Base-by-base conservation (phyloP, 2,329 filamentous ascomycete genomes). In the Chaetomium strumarium region DNA sequence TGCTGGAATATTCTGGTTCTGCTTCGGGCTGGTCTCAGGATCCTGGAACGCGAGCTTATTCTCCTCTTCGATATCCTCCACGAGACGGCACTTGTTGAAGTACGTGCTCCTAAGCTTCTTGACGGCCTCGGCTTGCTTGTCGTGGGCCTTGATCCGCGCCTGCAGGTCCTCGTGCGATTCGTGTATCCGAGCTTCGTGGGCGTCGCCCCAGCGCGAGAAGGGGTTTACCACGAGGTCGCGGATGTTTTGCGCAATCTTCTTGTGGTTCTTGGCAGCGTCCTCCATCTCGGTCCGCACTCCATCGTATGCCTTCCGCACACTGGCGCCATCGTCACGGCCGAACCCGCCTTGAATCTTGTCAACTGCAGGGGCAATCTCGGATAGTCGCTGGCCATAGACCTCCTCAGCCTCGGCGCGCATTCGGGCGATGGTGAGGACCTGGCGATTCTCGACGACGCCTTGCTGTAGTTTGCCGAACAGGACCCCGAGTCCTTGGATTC, bases 1-100 rank as follows among this genome's bases (percentile, higher is more conserved):
- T 66, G 90, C 91, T 41, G 88, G 88, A 38, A 90, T 86, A 34
- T 58, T 57, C 16, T 58, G 54, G 49, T 71, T 69, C 50, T 75
- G 67, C 67, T 83, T 76, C 3, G 87, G 85, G 68, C 86, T 90
- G 33, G 69, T 75, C 63, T 85, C 81, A 2, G 90, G 90, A 60
- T 91, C 90, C 69, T 96, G 90, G 71, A 99, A 99, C 37, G 91
- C 93, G 51, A 99, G 80, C 72, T 99, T 97, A 70, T 96, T 96
- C 75, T 99, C 95, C 71, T 99, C 93, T 68, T 99, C 93, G 55
- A 97, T 74, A 67, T 99, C 93, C 68, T 99, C 95, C 7, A 97
- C 86, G 57, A 96, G 76, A 46, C 95, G 86, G 68, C 93, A 99
- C 73, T 97, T 99, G 77, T 97, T 99, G 79, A 97, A 97, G 72